phyloP scores from a whole-genome alignment of 306 rosid genomes.

The Canavalia ensiformis region DNA sequence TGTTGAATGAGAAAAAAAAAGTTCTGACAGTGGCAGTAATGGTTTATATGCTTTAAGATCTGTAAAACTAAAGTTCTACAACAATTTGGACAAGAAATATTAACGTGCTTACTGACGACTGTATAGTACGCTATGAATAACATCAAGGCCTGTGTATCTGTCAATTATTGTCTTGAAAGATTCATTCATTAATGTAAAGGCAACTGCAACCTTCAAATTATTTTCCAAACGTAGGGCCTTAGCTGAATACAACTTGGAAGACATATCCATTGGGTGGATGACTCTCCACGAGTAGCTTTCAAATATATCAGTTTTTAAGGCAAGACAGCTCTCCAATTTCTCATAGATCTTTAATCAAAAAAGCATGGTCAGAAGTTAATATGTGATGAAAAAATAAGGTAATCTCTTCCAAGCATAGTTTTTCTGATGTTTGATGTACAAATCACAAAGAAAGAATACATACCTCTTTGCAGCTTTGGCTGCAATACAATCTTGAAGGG shows the following conservation, averaged over 20 bases:
- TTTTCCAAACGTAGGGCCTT: constrained; percentile 22
- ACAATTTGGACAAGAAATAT: background rate
- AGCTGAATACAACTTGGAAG: background rate
- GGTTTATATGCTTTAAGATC: background rate
- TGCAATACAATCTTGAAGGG: constrained; percentile 26
- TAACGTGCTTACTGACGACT: constrained; percentile 45
- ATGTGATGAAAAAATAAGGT: background rate
- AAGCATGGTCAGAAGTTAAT: background rate
- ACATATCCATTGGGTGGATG: constrained; percentile 19
- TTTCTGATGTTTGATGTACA: background rate
- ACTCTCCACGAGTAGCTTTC: constrained; percentile 52
- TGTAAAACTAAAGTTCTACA: background rate
- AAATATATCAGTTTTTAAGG: constrained; percentile 14
- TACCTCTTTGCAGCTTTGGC: constrained; percentile 50
- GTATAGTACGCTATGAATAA: constrained; percentile 45
- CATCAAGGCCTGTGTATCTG: constrained; percentile 36
- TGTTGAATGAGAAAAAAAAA: background rate
- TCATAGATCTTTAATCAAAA: constrained; percentile 34
- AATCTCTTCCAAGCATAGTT: background rate
- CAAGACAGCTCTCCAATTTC: constrained; percentile 38
- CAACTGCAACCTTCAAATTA: constrained; percentile 51
- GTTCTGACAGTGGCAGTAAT: background rate
- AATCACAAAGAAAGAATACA: background rate
- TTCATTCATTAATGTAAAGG: constrained; percentile 44
- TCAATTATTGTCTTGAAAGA: constrained; percentile 42